phyloP scores from a whole-genome alignment of 192 early-diverging fungal species.

The Podila horticola region DNA sequence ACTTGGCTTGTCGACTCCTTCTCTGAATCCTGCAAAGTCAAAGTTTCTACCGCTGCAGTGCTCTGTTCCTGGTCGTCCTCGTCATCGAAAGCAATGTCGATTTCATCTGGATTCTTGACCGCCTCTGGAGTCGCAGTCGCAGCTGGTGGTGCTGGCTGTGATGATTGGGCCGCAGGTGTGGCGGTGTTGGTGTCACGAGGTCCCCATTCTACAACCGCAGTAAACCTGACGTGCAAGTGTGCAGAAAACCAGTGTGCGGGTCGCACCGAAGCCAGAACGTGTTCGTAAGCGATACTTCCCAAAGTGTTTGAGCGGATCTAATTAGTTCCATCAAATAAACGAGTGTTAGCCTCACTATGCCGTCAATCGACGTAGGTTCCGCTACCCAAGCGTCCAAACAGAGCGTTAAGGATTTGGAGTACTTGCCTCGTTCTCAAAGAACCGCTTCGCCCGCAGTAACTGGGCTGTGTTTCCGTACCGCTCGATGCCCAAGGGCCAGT shows the following conservation, averaged over 20 bases:
- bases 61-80: conserved; percentile 60
- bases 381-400: background rate
- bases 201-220: conserved; percentile 72
- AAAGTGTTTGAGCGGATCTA: conserved; percentile 77
- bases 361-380: too few relatives aligned
- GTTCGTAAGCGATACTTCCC: conserved; percentile 78
- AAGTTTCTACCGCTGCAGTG: conserved; percentile 31
- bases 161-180: background rate
- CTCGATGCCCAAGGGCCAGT: conserved; percentile 94
- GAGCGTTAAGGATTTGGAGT: background rate
- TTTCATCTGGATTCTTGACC: conserved; percentile 47
- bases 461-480: conserved; percentile 73
- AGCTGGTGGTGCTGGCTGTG: background rate
- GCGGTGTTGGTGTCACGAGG: background rate
- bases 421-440: conserved; percentile 78
- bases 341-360: background rate
- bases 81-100: conserved; percentile 27
- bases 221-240: conserved; percentile 93
- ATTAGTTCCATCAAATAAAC: background rate
- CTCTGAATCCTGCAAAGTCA: background rate
- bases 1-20: conserved; percentile 11
- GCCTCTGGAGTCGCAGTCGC: background rate
- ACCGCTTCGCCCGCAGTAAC: conserved; percentile 77
- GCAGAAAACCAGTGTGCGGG: conserved; percentile 96
- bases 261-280: conserved; percentile 77